Base-by-base conservation (phyloP, 306 rosid genomes). In the Cicer chorassanicum region DNA sequence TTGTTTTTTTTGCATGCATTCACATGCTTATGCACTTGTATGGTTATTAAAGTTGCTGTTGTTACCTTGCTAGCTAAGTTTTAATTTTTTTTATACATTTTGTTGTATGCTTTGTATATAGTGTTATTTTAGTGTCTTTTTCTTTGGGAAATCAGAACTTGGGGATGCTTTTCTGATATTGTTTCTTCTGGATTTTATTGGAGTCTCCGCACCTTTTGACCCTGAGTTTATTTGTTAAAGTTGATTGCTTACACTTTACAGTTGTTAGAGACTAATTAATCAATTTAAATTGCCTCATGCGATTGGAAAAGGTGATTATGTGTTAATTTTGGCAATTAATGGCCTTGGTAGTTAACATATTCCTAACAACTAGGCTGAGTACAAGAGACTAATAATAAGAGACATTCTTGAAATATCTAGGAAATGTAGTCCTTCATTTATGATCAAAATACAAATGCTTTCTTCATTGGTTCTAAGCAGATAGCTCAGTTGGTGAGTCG, bases 121-220 rank as follows among this genome's bases (percentile, higher is more conserved):
- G 8, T 68, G 14, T 73, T 38, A 45, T n/a, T 57, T 67, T 67
- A 9, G 65, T 36, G 42, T 40, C 63, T 68, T 74, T 74, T 75
- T 41, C 38, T 46, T 46, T 65, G 64, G 54, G 40, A 7, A 60
- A 34, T 18, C n/a, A 68, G 53, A 72, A 74, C 43, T 50, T 57
- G 36, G 74, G 8, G 61, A 59, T 81, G 77, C 73, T 75, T 75
- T 81, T 68, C 16, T 42, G 57, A 43, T 40, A 11, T 38, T 24
- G 54, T 61, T 60, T 68, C 9, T 49, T 29, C 55, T 38, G 10
- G 53, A 49, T 61, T 34, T 41, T 60, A 41, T 78, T 51, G 68
- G 61, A 50, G 60, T 61, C 36, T 15, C 68, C 18, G 50, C 61
- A 16, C 2, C 24, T n/a, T 67, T 49, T 68, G 29, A 16, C 19